phyloP scores from a whole-genome alignment of 768 basidiomycete genomes.

The Mycena polygramma region DNA sequence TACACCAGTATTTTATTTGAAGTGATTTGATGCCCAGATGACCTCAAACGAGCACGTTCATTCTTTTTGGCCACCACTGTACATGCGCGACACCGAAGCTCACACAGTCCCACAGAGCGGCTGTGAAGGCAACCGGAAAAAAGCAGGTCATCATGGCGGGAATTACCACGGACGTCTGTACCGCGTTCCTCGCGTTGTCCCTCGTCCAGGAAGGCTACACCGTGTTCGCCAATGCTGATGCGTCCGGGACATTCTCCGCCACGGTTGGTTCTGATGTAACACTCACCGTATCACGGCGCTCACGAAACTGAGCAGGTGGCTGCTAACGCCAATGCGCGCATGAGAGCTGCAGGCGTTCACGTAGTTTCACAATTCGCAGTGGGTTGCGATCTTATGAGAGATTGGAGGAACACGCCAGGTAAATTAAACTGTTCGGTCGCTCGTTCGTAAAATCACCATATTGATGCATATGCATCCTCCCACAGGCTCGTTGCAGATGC shows the following conservation, averaged over 20 bases:
- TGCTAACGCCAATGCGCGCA: conserved; percentile 60
- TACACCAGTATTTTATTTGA: no score
- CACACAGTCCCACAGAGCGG: conserved; percentile 35
- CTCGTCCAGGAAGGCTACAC: conserved; percentile 60
- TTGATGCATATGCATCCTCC: no score
- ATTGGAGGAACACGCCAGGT: conserved; percentile 61
- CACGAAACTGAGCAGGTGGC: conserved; percentile 45
- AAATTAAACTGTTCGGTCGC: no score
- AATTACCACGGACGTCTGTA: conserved; percentile 66
- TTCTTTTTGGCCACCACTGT: no score
- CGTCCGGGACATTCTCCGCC: conserved; percentile 57
- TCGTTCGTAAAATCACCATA: no score
- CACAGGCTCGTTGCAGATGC: conserved; percentile 48
- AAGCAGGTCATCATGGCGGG: conserved; percentile 64
- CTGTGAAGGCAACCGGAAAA: conserved; percentile 62
- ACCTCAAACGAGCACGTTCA: no score
- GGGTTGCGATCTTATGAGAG: conserved; percentile 61
- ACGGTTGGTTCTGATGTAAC: no score
- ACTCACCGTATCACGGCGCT: no score
- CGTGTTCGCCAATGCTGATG: conserved; percentile 62
- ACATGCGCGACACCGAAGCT: no score
- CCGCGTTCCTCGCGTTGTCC: conserved; percentile 62
- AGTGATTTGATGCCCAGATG: no score
- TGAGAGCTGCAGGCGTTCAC: conserved; percentile 62
- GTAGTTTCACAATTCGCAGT: conserved; percentile 61